phyloP scores from a whole-genome alignment of 2,329 filamentous ascomycete species.

The Pseudocercospora fijiensis region DNA sequence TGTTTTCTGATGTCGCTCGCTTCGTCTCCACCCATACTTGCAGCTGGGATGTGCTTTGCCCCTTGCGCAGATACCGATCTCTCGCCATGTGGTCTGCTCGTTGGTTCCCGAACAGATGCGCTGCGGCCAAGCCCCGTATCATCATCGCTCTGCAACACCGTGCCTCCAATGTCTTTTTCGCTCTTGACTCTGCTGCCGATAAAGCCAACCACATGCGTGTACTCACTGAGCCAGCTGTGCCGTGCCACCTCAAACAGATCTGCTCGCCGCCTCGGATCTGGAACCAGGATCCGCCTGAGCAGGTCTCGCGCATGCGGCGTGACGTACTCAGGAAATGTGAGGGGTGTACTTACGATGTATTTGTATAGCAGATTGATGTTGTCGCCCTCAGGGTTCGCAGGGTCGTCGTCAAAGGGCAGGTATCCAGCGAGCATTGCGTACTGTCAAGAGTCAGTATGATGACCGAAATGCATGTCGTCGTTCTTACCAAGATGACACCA shows the following conservation, averaged over 20 bases:
- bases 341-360: conserved; percentile 94
- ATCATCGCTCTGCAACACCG: conserved; percentile 60
- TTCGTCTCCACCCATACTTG: conserved; percentile 28
- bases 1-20: conserved; percentile 44
- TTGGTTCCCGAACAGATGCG: conserved; percentile 84
- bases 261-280: conserved; percentile 89
- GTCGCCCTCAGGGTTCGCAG: conserved; percentile 95
- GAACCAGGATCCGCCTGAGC: conserved; percentile 86
- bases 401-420: conserved; percentile 95
- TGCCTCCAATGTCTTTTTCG: conserved; percentile 78
- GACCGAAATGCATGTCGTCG: no score
- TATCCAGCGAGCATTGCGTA: conserved; percentile 99
- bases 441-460: conserved; percentile 52
- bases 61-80: conserved; percentile 18
- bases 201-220: conserved; percentile 92
- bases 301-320: conserved; percentile 94
- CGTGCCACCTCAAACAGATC: conserved; percentile 96
- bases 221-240: conserved; percentile 97
- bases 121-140: conserved; percentile 71
- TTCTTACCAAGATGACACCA: conserved; percentile 93
- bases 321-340: conserved; percentile 98
- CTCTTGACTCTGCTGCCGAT: conserved; percentile 95
- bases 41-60: conserved; percentile 25
- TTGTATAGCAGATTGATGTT: conserved; percentile 99
- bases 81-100: conserved; percentile 47